Base-by-base conservation (phyloP, 768 basidiomycete genomes). In the Psilocybe sp. region DNA sequence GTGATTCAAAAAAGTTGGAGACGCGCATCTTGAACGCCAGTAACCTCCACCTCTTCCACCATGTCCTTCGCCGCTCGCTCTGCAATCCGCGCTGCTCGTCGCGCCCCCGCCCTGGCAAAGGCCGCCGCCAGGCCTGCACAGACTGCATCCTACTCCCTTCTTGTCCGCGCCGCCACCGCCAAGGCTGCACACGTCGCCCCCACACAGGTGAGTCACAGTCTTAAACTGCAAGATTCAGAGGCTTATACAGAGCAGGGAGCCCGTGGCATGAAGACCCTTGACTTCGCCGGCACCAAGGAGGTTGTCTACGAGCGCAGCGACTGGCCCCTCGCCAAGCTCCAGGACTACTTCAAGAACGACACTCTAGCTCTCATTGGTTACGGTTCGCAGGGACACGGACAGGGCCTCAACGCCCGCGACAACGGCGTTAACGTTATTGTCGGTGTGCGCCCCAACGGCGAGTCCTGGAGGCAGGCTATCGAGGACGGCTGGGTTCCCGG, bases 341-440 rank as follows among this genome's bases (percentile, higher is more conserved):
- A 98, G 70, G 94, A 98, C 69, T 99, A 96, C 81, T 97, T 99
- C 82, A 98, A 98, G 75, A 89, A 98, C 66, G 97, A 99, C 72
- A 98, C 95, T 58, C 91, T 99, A 48, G 96, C 96, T 55, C 85
- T 99, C 72, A 98, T 98, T 61, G 97, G 97, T 52, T 98, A 99
- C 67, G 97, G 97, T 54, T 98, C 97, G 11, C 94, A 96, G 74
- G 95, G 96, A 37, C 97, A 98, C 70, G 97, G 97, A 15, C 97
- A 98, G 73, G 95, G 96, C 56, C 76, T 99, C 69, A 99, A 99
- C 67, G 96, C 97, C 49, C 93, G 97, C 60, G 97, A 98, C 80
- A 96, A 99, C 63, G 97, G 97, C 53, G 78, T 99, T 58, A 98
- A 98, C 60, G 95, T 99, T 71, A 91, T 98, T 59, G 86, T 99